Percentiles rank a stretch among this genome's conserved stretches.
These are phyloP conservation scores for Eimeria acervulina DNA, from an alignment of 169 alveolate genomes.

Conservation along the genomic window DNA sequence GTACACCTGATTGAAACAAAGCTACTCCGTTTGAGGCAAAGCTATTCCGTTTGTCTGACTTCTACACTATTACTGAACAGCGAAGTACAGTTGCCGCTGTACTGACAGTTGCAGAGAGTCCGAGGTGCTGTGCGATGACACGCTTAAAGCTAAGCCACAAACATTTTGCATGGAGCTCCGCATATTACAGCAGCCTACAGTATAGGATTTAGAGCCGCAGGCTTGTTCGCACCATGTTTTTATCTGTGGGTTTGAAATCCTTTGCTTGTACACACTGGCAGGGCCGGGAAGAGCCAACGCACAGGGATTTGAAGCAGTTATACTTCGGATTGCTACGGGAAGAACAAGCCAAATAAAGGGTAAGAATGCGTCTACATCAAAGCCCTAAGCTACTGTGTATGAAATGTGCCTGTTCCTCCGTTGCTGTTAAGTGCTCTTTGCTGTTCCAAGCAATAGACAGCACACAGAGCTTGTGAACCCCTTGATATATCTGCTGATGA, in stretches of 20 bases:
- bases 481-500: neutral
- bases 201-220: neutral
- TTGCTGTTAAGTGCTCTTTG: neutral
- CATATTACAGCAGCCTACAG: neutral
- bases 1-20: neutral
- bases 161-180: neutral
- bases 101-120: neutral
- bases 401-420: neutral
- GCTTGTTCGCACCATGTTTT: constrained; percentile 31
- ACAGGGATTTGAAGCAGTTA: neutral
- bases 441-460: neutral
- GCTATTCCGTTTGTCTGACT: neutral
- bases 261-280: constrained; percentile 34
- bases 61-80: neutral
- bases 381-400: neutral
- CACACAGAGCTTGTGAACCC: neutral
- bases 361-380: neutral
- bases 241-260: constrained; percentile 29
- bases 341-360: neutral
- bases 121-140: neutral
- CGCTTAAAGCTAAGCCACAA: neutral
- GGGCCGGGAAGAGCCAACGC: constrained; percentile 61
- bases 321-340: neutral
- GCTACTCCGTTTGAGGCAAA: neutral
- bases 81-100: neutral